Percentiles rank a stretch among this genome's conserved stretches.
These are phyloP conservation scores for Lentinus polychrous DNA, from an alignment of 1,284 basidiomycete genomes.

Conservation along the genomic window DNA sequence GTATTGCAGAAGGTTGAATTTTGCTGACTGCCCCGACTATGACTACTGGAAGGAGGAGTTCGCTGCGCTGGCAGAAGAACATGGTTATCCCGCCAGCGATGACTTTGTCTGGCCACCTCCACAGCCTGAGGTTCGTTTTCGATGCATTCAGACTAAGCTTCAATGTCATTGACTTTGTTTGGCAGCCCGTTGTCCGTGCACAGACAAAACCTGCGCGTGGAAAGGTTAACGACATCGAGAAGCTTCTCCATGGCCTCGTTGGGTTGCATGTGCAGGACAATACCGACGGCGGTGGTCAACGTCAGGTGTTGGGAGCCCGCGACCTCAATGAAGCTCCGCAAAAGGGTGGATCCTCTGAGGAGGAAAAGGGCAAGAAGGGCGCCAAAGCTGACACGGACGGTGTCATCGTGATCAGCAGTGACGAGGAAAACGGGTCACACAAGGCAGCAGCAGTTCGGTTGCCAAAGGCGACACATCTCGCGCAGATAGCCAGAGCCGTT, in stretches of 20 bases:
- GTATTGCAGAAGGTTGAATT: slow-evolving; percentile 61
- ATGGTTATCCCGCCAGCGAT: slow-evolving; percentile 50
- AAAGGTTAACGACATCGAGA: slow-evolving; percentile 33
- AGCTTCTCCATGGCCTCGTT: slow-evolving; percentile 49
- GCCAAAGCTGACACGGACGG: slow-evolving; percentile 21
- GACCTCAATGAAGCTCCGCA: slow-evolving; percentile 14
- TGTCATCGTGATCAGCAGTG: slow-evolving; percentile 43
- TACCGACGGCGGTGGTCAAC: slow-evolving; percentile 10
- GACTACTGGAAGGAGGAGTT: slow-evolving; percentile 55
- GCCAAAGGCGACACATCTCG: slow-evolving; percentile 49
- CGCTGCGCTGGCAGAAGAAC: slow-evolving; percentile 45
- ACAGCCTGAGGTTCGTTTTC: slow-evolving; percentile 21
- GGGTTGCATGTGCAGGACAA: slow-evolving; percentile 48
- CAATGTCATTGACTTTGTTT: not conserved
- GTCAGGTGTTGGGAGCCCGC: slow-evolving; percentile 40
- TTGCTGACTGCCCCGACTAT: slow-evolving; percentile 63
- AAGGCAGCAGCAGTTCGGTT: slow-evolving; percentile 27
- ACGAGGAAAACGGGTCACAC: slow-evolving; percentile 30
- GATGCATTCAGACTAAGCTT: not conserved
- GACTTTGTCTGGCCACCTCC: slow-evolving; percentile 68
- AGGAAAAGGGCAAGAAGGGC: slow-evolving; percentile 3
- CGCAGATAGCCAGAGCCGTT: slow-evolving; percentile 36
- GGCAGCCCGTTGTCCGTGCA: slow-evolving; percentile 19
- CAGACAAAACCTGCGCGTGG: slow-evolving; percentile 5
- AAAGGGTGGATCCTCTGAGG: slow-evolving; percentile 10